These are phyloP conservation scores for Vararia minispora DNA, from an alignment of 768 basidiomycete genomes.

Conservation along the genomic window DNA sequence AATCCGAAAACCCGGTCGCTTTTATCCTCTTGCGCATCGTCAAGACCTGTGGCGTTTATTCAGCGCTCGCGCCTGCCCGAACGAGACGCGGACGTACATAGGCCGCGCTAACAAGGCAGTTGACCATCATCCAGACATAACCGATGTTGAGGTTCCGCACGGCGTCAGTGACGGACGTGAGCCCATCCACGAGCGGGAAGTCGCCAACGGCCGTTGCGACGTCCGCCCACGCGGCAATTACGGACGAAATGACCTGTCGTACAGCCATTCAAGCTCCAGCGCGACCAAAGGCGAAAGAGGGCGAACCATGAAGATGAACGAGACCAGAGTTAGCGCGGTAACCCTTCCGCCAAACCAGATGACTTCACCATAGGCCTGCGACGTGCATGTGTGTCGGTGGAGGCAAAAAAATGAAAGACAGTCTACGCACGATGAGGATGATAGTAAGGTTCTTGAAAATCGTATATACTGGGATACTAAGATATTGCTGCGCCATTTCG, in stretches of 20 bases:
- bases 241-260: conserved; percentile 79
- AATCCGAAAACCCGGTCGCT: conserved; percentile 88
- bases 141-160: conserved; percentile 60
- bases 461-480: conserved; percentile 95
- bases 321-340: conserved; percentile 75
- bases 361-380: conserved; percentile 92
- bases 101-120: conserved; percentile 82
- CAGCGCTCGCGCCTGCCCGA: neutral
- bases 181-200: conserved; percentile 14
- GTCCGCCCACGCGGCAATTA: conserved; percentile 95
- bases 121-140: conserved; percentile 94
- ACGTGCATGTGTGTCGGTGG: conserved; percentile 1
- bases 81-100: conserved; percentile 48
- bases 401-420: neutral
- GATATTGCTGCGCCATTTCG: conserved; percentile 61
- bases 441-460: conserved; percentile 99
- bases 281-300: neutral
- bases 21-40: conserved; percentile 97
- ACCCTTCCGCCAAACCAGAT: conserved; percentile 92
- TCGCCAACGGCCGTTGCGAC: conserved; percentile 24
- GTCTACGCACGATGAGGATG: conserved; percentile 75
- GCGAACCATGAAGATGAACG: conserved; percentile 84
- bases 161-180: conserved; percentile 30
- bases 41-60: conserved; percentile 51
- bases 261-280: neutral